Base-by-base conservation (phyloP, 1,284 basidiomycete genomes). In the Fomitopsis schrenkii region DNA sequence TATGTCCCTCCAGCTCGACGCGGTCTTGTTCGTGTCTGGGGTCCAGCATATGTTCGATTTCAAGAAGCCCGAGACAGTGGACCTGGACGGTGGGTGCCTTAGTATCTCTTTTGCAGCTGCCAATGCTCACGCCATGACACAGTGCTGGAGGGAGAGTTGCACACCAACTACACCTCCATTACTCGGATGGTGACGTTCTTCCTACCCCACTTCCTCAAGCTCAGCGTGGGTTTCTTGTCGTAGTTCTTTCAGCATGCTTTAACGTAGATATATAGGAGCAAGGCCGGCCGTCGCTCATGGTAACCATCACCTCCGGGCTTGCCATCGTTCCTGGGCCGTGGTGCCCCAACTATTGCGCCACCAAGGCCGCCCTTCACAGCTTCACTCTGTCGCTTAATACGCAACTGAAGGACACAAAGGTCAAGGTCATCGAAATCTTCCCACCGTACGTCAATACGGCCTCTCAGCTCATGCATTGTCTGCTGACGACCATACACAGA, bases 281-380 rank as follows among this genome's bases (percentile, higher is more conserved):
- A 66, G 80, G 79, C 3, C 77, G 74, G 2, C 80, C 80, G 3
- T 78, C 79, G 19, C 81, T 82, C 67, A 74, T 87, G 28, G 72
- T 83, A 14, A 78, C 81, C 2, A 78, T 88, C 45, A 82, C 83
- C 0, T 86, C 85, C 5, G 79, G 75, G 6, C 72, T 88, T 12
- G 80, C 73, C 3, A 75, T 86, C 38, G 64, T 78, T 22, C 84
- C 85, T 0, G 72, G 69, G 1, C 72, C 79, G 0, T 68, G 68
- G 46, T 72, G 82, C 0, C 71, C 78, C 1, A 82, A 82, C 63
- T 88, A 88, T 65, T 83, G 76, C 36, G 85, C 85, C 2, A 80
- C 81, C 2, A 88, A 88, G 70, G 84, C 85, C 5, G 86, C 86
- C 2, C 65, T 88, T n/a, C 85, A 83, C 65, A 84, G 80, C 60